Conservation (phyloP, 192 early-diverging fungal genomes). For the Coemansia sp. region DNA sequence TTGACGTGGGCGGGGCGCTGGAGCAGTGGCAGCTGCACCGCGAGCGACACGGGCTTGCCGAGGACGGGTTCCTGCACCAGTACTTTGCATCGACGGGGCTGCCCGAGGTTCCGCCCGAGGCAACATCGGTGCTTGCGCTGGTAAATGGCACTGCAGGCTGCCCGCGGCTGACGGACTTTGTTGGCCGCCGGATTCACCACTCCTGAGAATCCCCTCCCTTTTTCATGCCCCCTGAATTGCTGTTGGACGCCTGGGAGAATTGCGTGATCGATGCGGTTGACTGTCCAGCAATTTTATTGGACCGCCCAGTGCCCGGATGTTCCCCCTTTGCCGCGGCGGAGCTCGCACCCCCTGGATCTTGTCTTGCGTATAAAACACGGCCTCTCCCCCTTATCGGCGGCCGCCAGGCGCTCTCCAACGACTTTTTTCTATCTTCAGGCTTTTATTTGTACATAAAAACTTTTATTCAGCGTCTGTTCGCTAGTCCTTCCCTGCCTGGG, state of each 20-base stretch:
- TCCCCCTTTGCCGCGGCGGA: background rate
- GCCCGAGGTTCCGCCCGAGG: slow-evolving; percentile 22
- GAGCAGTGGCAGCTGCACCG: slow-evolving; percentile 51
- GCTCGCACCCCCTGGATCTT: background rate
- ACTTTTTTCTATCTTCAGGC: no score
- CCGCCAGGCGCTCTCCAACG: background rate
- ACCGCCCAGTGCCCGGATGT: slow-evolving; percentile 1
- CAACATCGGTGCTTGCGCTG: slow-evolving; percentile 21
- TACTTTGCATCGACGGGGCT: slow-evolving; percentile 22
- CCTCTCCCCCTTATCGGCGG: background rate
- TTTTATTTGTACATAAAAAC: background rate
- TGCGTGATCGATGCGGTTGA: slow-evolving; percentile 17
- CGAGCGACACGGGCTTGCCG: slow-evolving; percentile 31
- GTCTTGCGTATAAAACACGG: background rate
- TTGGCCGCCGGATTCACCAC: background rate
- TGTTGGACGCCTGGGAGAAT: slow-evolving; percentile 3
- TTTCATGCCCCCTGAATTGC: background rate
- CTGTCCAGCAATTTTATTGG: background rate
- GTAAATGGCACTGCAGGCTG: slow-evolving; percentile 25
- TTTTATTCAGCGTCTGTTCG: background rate
- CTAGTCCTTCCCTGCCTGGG: no score
- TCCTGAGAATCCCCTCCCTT: background rate
- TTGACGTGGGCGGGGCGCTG: slow-evolving; percentile 29
- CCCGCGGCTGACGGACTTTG: slow-evolving; percentile 12
- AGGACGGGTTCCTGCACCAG: slow-evolving; percentile 25